Conservation (phyloP, 805 yeast genomes). For the Ogataea dorogensis region DNA sequence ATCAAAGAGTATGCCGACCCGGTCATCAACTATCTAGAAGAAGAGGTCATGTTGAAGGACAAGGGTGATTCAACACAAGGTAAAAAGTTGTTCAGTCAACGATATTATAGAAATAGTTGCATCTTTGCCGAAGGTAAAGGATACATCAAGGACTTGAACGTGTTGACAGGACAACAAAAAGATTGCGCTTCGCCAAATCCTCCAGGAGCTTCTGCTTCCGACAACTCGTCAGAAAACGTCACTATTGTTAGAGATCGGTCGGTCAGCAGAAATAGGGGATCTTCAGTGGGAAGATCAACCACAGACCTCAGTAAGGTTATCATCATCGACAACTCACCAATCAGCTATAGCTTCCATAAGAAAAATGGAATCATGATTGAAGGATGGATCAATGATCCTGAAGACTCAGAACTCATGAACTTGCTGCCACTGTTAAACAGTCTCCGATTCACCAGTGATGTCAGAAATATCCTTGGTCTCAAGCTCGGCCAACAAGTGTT, state of each 20-base stretch:
- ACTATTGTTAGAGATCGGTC: constrained; percentile 27
- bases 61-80: constrained; percentile 21
- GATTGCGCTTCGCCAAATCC: constrained; percentile 17
- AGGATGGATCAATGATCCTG: constrained; percentile 98
- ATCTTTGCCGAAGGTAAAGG: constrained; percentile 76
- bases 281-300: constrained; percentile 12
- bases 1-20: constrained; percentile 97
- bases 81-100: constrained; percentile 45
- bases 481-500: constrained; percentile 69
- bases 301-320: constrained; percentile 66
- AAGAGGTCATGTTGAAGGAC: constrained; percentile 42
- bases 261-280: constrained; percentile 25
- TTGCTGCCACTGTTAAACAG: constrained; percentile 77
- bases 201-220: constrained; percentile 10
- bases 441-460: constrained; percentile 79
- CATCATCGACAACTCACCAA: constrained; percentile 90
- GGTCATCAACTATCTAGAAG: constrained; percentile 87
- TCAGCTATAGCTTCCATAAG: constrained; percentile 79
- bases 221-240: constrained; percentile 14
- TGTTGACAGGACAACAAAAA: constrained; percentile 17
- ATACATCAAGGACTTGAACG: constrained; percentile 72
- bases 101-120: constrained; percentile 82
- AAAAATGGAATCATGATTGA: constrained; percentile 90
- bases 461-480: constrained; percentile 70
- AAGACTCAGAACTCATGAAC: constrained; percentile 78